These are phyloP conservation scores for Trichophyton verrucosum DNA, from an alignment of 2,329 filamentous ascomycete genomes.

Conservation along the genomic window DNA sequence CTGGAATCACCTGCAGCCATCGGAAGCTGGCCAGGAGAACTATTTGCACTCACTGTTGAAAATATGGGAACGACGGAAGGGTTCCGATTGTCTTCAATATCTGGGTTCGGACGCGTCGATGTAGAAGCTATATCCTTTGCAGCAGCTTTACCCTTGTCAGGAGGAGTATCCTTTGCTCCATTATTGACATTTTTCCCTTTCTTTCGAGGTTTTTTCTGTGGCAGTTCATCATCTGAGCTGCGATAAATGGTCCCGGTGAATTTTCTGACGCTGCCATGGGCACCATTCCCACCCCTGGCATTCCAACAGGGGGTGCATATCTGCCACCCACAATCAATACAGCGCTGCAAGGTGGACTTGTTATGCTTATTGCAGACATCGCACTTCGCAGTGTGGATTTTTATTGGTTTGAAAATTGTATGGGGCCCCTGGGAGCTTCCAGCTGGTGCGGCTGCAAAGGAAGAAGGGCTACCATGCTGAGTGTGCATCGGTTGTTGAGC, in stretches of 20 bases:
- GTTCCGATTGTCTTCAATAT: background rate
- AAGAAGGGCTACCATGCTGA: background rate
- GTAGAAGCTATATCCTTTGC: background rate
- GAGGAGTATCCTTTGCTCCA: background rate
- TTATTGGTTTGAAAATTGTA: constrained; percentile 19
- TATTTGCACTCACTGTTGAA: background rate
- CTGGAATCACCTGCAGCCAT: background rate
- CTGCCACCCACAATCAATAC: constrained; percentile 25
- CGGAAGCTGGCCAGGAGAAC: background rate
- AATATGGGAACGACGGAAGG: no score
- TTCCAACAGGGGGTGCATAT: constrained; percentile 24
- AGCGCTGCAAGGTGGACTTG: constrained; percentile 22
- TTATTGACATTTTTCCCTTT: background rate
- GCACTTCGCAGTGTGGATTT: constrained; percentile 27
- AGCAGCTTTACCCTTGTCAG: background rate
- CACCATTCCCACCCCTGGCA: constrained; percentile 13
- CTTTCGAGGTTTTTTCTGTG: background rate
- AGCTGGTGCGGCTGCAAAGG: background rate
- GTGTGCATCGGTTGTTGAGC: background rate
- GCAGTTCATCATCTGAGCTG: constrained; percentile 5
- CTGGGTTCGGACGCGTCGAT: background rate
- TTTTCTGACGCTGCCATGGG: constrained; percentile 12
- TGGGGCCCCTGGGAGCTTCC: constrained; percentile 7
- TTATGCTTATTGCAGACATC: constrained; percentile 27
- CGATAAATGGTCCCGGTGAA: constrained; percentile 12